A percentile compares a stretch with the other conserved stretches of the same genome.
Evolutionary conservation across 2,329 filamentous ascomycete species (phyloP).

Genomic region (Claviceps sp.): DNA sequence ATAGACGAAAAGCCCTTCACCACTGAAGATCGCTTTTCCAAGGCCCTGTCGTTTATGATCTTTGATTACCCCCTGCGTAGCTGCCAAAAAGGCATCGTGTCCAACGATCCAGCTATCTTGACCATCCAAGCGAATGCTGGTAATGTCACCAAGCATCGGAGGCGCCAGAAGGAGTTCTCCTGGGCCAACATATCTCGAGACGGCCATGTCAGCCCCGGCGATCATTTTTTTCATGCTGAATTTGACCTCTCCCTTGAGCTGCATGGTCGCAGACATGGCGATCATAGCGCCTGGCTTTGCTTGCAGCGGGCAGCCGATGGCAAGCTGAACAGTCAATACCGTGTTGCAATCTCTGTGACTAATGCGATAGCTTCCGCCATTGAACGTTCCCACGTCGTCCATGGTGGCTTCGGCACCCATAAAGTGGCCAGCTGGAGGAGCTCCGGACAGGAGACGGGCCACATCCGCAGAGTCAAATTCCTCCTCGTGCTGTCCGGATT

Average conservation of each 20-base stretch:
- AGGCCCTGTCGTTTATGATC: slow-evolving; percentile 79
- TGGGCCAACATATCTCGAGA: slow-evolving; percentile 74
- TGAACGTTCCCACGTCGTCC: slow-evolving; percentile 93
- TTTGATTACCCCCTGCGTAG: slow-evolving; percentile 75
- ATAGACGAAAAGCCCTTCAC: slow-evolving; percentile 84
- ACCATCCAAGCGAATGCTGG: slow-evolving; percentile 60
- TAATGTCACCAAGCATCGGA: slow-evolving; percentile 69
- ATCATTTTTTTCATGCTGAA: slow-evolving; percentile 90
- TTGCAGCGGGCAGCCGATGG: slow-evolving; percentile 71
- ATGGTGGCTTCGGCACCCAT: slow-evolving; percentile 45
- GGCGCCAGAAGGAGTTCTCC: slow-evolving; percentile 83
- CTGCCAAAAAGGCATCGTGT: slow-evolving; percentile 73
- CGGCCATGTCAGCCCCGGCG: slow-evolving; percentile 62
- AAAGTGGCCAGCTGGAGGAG: slow-evolving; percentile 42
- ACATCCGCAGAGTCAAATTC: slow-evolving; percentile 13
- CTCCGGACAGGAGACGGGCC: slow-evolving; percentile 23
- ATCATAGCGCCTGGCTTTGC: slow-evolving; percentile 86
- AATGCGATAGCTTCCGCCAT: slow-evolving; percentile 86
- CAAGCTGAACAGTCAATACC: slow-evolving; percentile 77
- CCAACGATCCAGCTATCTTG: slow-evolving; percentile 72
- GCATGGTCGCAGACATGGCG: slow-evolving; percentile 82
- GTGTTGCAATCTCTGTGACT: slow-evolving; percentile 87
- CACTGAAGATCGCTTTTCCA: slow-evolving; percentile 84
- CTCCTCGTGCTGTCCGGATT: slow-evolving; percentile 11
- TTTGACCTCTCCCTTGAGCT: slow-evolving; percentile 67